phyloP scores from a whole-genome alignment of 1,139 yeast genomes.

The Candida freyschussii region DNA sequence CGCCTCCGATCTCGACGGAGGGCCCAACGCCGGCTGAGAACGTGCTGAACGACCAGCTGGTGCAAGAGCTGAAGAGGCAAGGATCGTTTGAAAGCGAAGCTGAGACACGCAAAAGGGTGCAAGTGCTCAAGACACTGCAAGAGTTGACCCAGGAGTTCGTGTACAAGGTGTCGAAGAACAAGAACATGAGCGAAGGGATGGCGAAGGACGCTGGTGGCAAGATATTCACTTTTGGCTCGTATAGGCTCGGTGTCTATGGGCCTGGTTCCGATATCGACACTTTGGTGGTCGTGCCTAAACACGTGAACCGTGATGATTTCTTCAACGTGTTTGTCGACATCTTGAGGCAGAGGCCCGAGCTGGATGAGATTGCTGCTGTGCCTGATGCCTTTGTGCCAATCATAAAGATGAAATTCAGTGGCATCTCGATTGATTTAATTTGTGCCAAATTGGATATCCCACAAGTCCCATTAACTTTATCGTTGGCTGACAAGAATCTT shows the following conservation, averaged over 20 bases:
- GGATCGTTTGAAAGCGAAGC: conserved; percentile 86
- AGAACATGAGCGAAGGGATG: conserved; percentile 96
- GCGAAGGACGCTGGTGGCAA: conserved; percentile 97
- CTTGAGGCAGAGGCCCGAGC: conserved; percentile 64
- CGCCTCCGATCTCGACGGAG: conserved; percentile 80
- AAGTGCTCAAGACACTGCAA: conserved; percentile 68
- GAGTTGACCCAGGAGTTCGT: conserved; percentile 76
- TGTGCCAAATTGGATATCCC: conserved; percentile 80
- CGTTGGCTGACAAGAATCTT: conserved; percentile 78
- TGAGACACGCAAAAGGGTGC: conserved; percentile 74
- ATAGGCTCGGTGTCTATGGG: conserved; percentile 91
- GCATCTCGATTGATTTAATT: conserved; percentile 86
- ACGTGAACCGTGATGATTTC: conserved; percentile 86
- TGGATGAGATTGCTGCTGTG: conserved; percentile 86
- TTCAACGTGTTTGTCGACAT: conserved; percentile 72
- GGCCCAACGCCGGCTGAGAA: conserved; percentile 83
- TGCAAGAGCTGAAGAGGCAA: conserved; percentile 73
- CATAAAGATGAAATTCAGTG: conserved; percentile 79
- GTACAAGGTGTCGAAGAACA: conserved; percentile 66
- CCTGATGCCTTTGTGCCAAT: conserved; percentile 98
- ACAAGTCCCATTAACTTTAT: conserved; percentile 68
- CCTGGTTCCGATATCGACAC: conserved; percentile 99
- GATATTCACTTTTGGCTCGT: conserved; percentile 91
- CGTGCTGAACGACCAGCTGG: conserved; percentile 64
- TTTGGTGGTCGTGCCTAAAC: conserved; percentile 91